Conservation (phyloP, 2,329 filamentous ascomycete genomes). For the Zarea fungicola region DNA sequence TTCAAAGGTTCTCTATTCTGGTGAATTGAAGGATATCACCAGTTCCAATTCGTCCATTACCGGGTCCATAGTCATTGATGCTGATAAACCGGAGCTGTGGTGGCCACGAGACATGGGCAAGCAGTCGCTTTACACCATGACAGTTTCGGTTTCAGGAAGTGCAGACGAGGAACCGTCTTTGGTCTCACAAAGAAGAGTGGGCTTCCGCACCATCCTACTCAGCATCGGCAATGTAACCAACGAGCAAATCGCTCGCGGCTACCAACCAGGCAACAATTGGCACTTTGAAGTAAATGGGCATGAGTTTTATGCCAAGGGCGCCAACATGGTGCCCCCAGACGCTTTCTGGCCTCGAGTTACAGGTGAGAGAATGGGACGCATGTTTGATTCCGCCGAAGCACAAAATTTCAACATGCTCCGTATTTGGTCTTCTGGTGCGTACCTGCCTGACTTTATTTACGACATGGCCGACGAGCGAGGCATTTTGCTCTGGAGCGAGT, state of each 20-base stretch:
- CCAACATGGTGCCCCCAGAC: conserved; percentile 59
- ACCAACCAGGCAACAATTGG: conserved; percentile 40
- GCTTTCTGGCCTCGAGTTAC: conserved; percentile 59
- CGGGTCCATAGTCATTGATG: conserved; percentile 37
- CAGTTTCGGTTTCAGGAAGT: conserved; percentile 25
- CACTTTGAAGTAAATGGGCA: conserved; percentile 62
- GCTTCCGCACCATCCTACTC: conserved; percentile 59
- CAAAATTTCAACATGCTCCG: conserved; percentile 59
- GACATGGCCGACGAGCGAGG: conserved; percentile 58
- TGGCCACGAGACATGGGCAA: background rate
- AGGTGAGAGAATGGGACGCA: conserved; percentile 40
- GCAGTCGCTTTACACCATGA: conserved; percentile 48
- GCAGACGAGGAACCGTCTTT: conserved; percentile 25
- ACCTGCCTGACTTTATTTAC: conserved; percentile 57
- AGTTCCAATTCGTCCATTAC: conserved; percentile 40
- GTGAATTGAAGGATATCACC: conserved; percentile 35
- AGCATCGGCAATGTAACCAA: conserved; percentile 51
- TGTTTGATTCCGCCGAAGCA: conserved; percentile 45
- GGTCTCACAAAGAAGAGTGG: conserved; percentile 44
- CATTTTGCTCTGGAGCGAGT: conserved; percentile 58
- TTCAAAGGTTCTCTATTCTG: conserved; percentile 8
- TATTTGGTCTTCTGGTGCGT: conserved; percentile 56
- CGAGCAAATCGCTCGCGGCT: conserved; percentile 43
- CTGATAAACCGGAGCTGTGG: background rate
- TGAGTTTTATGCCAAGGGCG: conserved; percentile 59